Percentiles rank a stretch among this genome's conserved stretches.
Evolutionary conservation across 331 rosid species (phyloP).

Genomic region (Malus hybrid): DNA sequence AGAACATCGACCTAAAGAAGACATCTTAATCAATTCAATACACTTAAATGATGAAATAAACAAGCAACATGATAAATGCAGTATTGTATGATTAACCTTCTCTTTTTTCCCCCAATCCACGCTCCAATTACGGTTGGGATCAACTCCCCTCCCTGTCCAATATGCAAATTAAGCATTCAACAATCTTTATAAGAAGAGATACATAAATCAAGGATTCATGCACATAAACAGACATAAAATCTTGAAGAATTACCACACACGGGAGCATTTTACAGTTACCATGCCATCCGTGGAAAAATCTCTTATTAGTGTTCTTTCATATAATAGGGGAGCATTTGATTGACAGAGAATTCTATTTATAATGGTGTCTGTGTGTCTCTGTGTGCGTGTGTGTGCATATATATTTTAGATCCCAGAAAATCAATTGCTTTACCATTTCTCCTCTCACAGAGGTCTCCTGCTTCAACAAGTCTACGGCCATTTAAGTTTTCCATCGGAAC

Average conservation of each 20-base stretch:
- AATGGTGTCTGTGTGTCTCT: background rate
- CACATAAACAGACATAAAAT: background rate
- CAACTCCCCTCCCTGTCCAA: constrained; percentile 93
- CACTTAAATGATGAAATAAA: background rate
- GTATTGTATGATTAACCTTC: constrained; percentile 44
- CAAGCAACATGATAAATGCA: background rate
- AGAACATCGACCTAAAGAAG: background rate
- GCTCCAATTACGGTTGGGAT: constrained; percentile 97
- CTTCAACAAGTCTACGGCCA: constrained; percentile 88
- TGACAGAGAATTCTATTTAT: background rate
- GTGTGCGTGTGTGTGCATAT: constrained; percentile 11
- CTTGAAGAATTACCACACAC: background rate
- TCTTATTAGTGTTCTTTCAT: background rate
- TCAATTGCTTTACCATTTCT: constrained; percentile 48
- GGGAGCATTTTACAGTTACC: background rate
- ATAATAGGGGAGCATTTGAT: background rate
- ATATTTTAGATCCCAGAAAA: background rate
- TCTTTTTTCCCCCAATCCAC: constrained; percentile 99
- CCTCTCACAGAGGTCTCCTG: constrained; percentile 90
- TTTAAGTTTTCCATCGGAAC: constrained; percentile 93
- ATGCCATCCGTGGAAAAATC: background rate
- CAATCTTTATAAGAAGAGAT: background rate
- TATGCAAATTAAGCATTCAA: constrained; percentile 16
- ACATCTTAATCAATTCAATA: background rate
- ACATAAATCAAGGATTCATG: no score